Evolutionary conservation across 306 rosid genomes (phyloP).

Genomic region (Spatholobus suberectus): DNA sequence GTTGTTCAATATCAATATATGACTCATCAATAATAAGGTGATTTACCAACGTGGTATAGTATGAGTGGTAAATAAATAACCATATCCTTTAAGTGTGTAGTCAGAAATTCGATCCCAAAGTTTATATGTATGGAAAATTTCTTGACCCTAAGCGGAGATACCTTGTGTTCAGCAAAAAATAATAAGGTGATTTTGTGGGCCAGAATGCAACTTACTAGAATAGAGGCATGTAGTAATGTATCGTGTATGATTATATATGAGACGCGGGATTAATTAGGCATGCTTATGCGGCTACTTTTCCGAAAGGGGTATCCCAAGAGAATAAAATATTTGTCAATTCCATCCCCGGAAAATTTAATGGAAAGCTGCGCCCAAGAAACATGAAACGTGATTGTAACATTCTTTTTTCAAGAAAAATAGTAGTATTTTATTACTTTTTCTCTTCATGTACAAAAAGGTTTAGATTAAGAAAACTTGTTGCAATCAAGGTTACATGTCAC

Average conservation of each 20-base stretch:
- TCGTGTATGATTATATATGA: slow-evolving; percentile 34
- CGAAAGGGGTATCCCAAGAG: slow-evolving; percentile 19
- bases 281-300: slow-evolving; percentile 49
- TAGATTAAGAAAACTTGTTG: no score
- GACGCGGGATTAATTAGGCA: slow-evolving; percentile 50
- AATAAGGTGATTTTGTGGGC: slow-evolving; percentile 48
- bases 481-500: no score
- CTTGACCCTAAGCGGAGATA: no score
- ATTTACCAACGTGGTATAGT: no score
- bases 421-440: neutral
- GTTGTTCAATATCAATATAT: slow-evolving; percentile 25
- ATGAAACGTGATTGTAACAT: neutral
- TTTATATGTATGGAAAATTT: no score
- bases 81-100: no score
- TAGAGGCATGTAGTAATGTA: slow-evolving; percentile 28
- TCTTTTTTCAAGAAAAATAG: neutral
- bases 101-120: no score
- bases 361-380: neutral
- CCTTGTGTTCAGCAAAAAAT: no score
- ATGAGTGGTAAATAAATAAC: no score
- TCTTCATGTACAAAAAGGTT: neutral
- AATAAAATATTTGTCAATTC: slow-evolving; percentile 10
- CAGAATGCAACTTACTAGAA: slow-evolving; percentile 41
- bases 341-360: neutral
- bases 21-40: slow-evolving; percentile 44